Conservation (phyloP, 2,329 filamentous ascomycete genomes). For the Colletotrichum destructivum region DNA sequence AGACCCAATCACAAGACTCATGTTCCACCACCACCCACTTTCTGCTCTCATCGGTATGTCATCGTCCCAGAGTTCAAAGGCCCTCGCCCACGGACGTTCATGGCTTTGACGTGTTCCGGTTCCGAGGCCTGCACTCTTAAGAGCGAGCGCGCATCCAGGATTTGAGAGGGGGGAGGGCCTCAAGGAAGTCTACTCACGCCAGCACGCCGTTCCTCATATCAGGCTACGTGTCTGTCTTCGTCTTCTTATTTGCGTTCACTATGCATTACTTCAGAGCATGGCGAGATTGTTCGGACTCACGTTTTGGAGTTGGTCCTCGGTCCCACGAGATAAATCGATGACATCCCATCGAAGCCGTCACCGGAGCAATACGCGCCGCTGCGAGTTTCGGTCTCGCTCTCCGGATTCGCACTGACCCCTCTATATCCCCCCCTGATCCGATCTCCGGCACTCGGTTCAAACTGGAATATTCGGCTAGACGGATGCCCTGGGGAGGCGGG, state of each 20-base stretch:
- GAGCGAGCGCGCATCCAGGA: neutral
- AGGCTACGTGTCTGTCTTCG: neutral
- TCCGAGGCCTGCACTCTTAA: too few relatives aligned
- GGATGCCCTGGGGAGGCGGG: too few relatives aligned
- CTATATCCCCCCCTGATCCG: neutral
- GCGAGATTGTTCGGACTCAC: neutral
- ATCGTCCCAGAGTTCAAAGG: neutral
- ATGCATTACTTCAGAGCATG: too few relatives aligned
- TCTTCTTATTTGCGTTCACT: neutral
- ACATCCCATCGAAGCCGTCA: neutral
- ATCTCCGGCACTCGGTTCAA: neutral
- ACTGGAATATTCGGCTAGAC: neutral
- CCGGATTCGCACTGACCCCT: neutral
- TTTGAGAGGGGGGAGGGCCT: too few relatives aligned
- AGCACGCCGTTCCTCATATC: neutral
- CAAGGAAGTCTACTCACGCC: too few relatives aligned
- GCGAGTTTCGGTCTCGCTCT: constrained; percentile 2
- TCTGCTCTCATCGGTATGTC: neutral
- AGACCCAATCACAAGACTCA: too few relatives aligned
- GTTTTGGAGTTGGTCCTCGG: neutral
- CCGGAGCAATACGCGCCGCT: neutral
- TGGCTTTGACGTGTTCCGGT: neutral
- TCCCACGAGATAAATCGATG: neutral
- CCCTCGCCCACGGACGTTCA: neutral
- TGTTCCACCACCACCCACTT: neutral